Evolutionary conservation across 2,329 filamentous ascomycete genomes (phyloP).

Genomic region (Neonectria punicea): DNA sequence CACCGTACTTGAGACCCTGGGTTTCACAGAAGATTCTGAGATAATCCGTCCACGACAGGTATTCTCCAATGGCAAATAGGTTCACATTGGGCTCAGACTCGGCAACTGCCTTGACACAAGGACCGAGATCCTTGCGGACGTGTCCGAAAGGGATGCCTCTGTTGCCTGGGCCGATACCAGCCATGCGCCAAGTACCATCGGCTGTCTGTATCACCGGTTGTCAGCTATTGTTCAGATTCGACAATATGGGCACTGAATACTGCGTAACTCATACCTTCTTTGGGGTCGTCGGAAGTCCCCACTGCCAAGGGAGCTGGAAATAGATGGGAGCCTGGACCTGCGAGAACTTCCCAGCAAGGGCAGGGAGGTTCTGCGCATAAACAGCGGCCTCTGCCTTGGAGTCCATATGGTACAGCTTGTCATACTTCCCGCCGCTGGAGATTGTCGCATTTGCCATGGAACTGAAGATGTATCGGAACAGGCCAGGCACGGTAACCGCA

Average conservation of each 20-base stretch:
- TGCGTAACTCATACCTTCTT: slow-evolving; percentile 21
- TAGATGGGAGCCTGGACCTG: slow-evolving; percentile 32
- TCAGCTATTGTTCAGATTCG: neutral
- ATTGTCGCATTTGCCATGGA: slow-evolving; percentile 29
- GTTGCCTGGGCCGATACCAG: slow-evolving; percentile 25
- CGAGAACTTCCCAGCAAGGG: slow-evolving; percentile 23
- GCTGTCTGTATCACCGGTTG: slow-evolving; percentile 6
- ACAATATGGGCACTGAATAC: too few relatives aligned
- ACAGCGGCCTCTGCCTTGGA: slow-evolving; percentile 22
- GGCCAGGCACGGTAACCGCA: slow-evolving; percentile 17
- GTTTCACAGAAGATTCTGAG: slow-evolving; percentile 25
- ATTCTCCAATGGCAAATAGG: slow-evolving; percentile 26
- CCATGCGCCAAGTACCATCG: slow-evolving; percentile 30
- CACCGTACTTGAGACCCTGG: slow-evolving; percentile 28
- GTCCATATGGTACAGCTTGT: slow-evolving; percentile 25
- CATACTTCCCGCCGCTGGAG: slow-evolving; percentile 30
- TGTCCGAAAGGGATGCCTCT: slow-evolving; percentile 29
- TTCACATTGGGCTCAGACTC: slow-evolving; percentile 25
- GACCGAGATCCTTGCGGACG: slow-evolving; percentile 25
- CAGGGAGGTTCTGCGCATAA: slow-evolving; percentile 19
- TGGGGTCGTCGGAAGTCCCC: slow-evolving; percentile 29
- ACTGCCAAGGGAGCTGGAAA: slow-evolving; percentile 23
- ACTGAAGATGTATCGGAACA: slow-evolving; percentile 27
- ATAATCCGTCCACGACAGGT: slow-evolving; percentile 25
- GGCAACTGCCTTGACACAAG: slow-evolving; percentile 25